A percentile compares a stretch with the other conserved stretches of the same genome.
Conservation (phyloP, 78 protist genomes). For the Dictyostelium capitatum region DNA sequence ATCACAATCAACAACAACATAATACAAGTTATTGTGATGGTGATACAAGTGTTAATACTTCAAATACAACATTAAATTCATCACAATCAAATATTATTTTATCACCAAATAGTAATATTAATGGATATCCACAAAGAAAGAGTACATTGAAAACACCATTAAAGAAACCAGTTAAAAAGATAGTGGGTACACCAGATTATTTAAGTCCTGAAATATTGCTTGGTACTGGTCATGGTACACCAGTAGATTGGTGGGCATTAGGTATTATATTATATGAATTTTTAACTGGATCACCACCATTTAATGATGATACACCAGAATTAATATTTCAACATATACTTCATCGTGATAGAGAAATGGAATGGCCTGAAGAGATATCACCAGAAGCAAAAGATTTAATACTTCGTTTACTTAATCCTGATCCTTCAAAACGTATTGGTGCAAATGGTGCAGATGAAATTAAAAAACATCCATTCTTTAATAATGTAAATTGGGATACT, state of each 20-base stretch:
- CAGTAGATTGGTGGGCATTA: constrained; percentile 98
- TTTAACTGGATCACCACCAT: constrained; percentile 94
- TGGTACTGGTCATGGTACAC: constrained; percentile 84
- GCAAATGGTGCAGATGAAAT: constrained; percentile 77
- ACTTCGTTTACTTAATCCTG: constrained; percentile 42
- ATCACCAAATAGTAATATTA: not conserved
- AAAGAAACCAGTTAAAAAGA: constrained; percentile 53
- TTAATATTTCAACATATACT: constrained; percentile 80
- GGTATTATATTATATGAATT: constrained; percentile 93
- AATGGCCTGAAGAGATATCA: constrained; percentile 70
- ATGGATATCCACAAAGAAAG: constrained; percentile 29
- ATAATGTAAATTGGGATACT: constrained; percentile 82
- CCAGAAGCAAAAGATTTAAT: constrained; percentile 84
- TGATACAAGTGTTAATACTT: not conserved
- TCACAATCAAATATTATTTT: not conserved
- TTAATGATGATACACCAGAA: constrained; percentile 93
- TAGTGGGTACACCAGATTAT: constrained; percentile 97
- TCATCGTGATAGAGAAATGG: constrained; percentile 69
- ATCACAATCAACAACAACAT: not conserved
- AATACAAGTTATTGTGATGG: not conserved
- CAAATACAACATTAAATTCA: constrained; percentile 14
- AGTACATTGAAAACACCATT: constrained; percentile 10
- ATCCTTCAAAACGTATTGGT: constrained; percentile 78
- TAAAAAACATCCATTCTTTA: constrained; percentile 86
- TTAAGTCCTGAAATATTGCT: constrained; percentile 96